These are phyloP conservation scores for Pyricularia pennisetigena DNA, from an alignment of 2,329 filamentous ascomycete genomes.

Conservation along the genomic window DNA sequence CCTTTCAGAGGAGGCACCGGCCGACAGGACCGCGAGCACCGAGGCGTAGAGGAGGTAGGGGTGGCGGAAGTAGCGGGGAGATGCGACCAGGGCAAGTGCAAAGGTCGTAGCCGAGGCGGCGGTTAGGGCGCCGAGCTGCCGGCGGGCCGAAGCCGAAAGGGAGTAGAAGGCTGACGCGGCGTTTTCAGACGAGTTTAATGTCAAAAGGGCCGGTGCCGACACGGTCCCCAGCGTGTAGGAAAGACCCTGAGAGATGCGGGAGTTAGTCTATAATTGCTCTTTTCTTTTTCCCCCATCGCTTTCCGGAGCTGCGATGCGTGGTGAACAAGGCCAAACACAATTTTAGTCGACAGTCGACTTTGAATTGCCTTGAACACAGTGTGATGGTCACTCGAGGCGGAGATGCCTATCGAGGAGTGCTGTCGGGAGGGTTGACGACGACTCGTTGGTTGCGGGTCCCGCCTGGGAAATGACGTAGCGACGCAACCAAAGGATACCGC, in stretches of 20 bases:
- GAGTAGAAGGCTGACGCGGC: constrained; percentile 63
- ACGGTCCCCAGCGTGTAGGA: constrained; percentile 76
- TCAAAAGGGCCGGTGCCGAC: constrained; percentile 70
- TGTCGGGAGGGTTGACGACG: background rate
- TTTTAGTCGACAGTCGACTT: background rate
- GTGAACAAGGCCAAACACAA: background rate
- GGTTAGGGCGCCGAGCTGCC: constrained; percentile 58
- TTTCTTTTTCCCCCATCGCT: background rate
- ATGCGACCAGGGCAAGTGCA: constrained; percentile 67
- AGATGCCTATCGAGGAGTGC: background rate
- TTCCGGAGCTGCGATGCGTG: background rate
- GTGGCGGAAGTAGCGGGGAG: constrained; percentile 65
- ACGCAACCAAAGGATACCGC: background rate
- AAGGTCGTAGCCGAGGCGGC: constrained; percentile 62
- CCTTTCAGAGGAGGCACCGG: constrained; percentile 38
- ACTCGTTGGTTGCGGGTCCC: background rate
- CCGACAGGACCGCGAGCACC: constrained; percentile 54
- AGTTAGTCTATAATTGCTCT: background rate
- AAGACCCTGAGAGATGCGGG: constrained; percentile 52
- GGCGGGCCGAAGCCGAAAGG: constrained; percentile 52
- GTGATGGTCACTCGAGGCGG: background rate
- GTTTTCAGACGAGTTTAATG: constrained; percentile 64
- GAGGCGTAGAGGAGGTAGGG: constrained; percentile 87
- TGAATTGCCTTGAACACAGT: background rate
- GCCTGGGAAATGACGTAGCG: constrained; percentile 2